A percentile compares a stretch with the other conserved stretches of the same genome.
Evolutionary conservation across 495 filamentous ascomycete species (phyloP).

Genomic region (Lasiosphaeria ovina): DNA sequence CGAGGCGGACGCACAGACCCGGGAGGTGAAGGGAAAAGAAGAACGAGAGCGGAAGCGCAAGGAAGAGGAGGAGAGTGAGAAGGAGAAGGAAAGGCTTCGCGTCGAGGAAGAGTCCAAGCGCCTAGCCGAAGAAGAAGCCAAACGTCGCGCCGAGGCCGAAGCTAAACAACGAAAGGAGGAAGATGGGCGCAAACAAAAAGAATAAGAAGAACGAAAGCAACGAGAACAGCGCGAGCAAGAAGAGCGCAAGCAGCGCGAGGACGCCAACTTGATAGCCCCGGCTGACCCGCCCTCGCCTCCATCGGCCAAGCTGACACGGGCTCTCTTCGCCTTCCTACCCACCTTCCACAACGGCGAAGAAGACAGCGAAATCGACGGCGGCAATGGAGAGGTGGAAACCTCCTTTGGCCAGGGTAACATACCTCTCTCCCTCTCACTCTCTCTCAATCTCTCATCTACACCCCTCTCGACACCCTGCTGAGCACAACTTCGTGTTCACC

Average conservation of each 20-base stretch:
- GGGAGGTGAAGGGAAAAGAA: conserved; percentile 30
- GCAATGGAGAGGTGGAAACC: no score
- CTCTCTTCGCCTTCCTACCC: no score
- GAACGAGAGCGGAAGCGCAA: conserved; percentile 18
- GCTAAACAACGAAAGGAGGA: conserved; percentile 46
- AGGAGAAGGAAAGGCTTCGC: conserved; percentile 20
- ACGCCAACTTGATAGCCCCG: no score
- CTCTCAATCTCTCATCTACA: no score
- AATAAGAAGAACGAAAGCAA: conserved; percentile 29
- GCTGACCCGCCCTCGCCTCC: no score
- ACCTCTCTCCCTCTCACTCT: no score
- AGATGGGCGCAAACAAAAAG: conserved; percentile 41
- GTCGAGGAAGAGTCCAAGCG: conserved; percentile 22
- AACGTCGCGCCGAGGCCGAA: conserved; percentile 30
- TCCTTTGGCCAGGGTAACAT: no score
- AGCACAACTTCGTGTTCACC: no score
- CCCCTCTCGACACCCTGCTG: no score
- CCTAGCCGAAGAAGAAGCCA: conserved; percentile 16
- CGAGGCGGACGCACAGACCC: conserved; percentile 28
- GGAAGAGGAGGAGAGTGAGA: conserved; percentile 15
- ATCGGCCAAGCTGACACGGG: no score
- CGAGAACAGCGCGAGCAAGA: conserved; percentile 33
- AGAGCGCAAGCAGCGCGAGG: conserved; percentile 30
- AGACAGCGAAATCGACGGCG: no score
- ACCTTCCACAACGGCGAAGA: no score